Base-by-base conservation (phyloP, 805 yeast species). In the Spathaspora hagerdaliae region DNA sequence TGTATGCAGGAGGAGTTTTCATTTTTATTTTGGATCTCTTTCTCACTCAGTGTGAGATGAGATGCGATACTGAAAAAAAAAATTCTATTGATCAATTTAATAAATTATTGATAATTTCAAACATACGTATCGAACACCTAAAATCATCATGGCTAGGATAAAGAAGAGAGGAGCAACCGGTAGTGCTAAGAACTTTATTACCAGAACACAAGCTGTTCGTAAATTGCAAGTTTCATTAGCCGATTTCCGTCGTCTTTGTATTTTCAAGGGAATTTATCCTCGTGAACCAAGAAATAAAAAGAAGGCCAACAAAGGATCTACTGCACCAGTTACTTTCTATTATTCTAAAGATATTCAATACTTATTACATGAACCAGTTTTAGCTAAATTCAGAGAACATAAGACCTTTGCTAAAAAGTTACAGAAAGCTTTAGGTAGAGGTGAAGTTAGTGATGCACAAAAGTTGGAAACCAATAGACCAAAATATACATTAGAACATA, bases 271-370 rank as follows among this genome's bases (percentile, higher is more conserved):
- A 43, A 91, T 94, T 52, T 94, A 89, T 63, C 99, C 99, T 44
- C 81, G 99, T 64, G 97, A 90, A 63, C 98, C 98, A 39, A 77
- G 91, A 57, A 89, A 88, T 69, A 94, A 91, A 73, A 89, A 86
- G 81, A 91, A 89, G 76, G 97, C 97, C 49, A 92, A 90, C 69
- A 94, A 89, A 69, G 98, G 99, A 19, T 87, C 96, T n/a, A 88
- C 97, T 7, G 96, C 95, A 26, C 96, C 96, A 39, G 85, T 86
- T 24, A 94, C 99, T 3, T 95, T 94, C 64, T 94, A 94, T 71
- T 92, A 90, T 65, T 66, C 85, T 52, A 94, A 90, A 67, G 99
- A 94, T 65, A 94, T 94, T 53, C 96, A 91, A 67, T 94, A 92
- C 65, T 74, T 94, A 56, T 71, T 89, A 73, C 99, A 94, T 65